Percentiles rank a stretch among this genome's conserved stretches.
phyloP scores from a whole-genome alignment of 192 early-diverging fungal species.

The Neocallimastix lanati region DNA sequence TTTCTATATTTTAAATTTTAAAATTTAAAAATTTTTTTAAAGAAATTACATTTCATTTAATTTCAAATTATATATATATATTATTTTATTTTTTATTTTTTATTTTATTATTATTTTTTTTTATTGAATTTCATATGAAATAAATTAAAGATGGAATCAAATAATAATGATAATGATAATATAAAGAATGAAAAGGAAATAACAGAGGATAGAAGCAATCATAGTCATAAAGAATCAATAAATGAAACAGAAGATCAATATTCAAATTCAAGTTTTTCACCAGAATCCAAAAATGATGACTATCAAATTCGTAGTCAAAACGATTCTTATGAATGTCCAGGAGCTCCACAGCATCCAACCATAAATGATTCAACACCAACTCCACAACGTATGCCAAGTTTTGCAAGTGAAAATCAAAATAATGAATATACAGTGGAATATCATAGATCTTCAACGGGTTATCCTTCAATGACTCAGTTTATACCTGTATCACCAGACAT shows the following conservation, averaged over 20 bases:
- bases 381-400: neutral
- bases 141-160: neutral
- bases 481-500: neutral
- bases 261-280: neutral
- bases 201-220: neutral
- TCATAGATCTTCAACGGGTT: neutral
- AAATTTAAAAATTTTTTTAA: too few relatives aligned
- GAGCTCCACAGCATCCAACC: neutral
- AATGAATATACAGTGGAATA: neutral
- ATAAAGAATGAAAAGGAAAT: neutral
- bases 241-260: neutral
- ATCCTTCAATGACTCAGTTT: neutral
- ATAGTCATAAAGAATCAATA: neutral
- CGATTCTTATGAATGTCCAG: neutral
- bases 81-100: too few relatives aligned
- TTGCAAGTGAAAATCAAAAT: neutral
- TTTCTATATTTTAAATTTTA: too few relatives aligned
- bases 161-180: too few relatives aligned
- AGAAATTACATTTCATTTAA: too few relatives aligned
- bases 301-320: neutral
- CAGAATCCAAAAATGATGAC: neutral
- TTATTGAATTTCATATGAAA: too few relatives aligned
- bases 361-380: neutral
- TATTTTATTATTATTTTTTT: too few relatives aligned
- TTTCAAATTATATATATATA: too few relatives aligned